Conservation (phyloP, 129 eudicot genomes). For the Flaveria brownii region DNA sequence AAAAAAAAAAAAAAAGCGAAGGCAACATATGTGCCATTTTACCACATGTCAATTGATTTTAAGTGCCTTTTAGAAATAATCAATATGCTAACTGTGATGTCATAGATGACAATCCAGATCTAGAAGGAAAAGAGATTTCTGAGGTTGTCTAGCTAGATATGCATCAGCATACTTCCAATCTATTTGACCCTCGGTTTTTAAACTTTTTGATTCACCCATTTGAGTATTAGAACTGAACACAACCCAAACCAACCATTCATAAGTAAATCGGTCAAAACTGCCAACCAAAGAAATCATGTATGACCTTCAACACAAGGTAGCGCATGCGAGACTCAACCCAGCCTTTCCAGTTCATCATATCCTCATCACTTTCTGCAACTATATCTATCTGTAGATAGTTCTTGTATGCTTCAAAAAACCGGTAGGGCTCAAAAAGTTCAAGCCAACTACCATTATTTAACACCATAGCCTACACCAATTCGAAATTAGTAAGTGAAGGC, state of each 20-base stretch:
- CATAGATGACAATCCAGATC: background rate
- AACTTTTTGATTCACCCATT: background rate
- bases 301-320: conserved; percentile 77
- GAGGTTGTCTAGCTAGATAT: background rate
- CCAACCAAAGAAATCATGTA: too few species aligned
- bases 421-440: conserved; percentile 74
- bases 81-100: background rate
- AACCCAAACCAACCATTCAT: background rate
- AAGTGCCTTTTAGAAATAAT: background rate
- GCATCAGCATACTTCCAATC: background rate
- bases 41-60: background rate
- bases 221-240: background rate
- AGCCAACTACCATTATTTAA: conserved; percentile 69
- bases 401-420: conserved; percentile 84
- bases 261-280: background rate
- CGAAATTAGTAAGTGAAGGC: background rate
- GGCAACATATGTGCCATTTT: background rate
- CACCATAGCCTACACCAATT: conserved; percentile 63
- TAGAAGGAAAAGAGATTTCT: background rate
- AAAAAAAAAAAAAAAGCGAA: background rate
- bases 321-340: conserved; percentile 95
- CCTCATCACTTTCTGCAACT: conserved; percentile 74
- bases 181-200: background rate
- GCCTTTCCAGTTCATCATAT: conserved; percentile 86
- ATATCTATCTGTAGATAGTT: conserved; percentile 92